Conservation (phyloP, 805 yeast genomes). For the Kodamaea hsintzibuensis region DNA sequence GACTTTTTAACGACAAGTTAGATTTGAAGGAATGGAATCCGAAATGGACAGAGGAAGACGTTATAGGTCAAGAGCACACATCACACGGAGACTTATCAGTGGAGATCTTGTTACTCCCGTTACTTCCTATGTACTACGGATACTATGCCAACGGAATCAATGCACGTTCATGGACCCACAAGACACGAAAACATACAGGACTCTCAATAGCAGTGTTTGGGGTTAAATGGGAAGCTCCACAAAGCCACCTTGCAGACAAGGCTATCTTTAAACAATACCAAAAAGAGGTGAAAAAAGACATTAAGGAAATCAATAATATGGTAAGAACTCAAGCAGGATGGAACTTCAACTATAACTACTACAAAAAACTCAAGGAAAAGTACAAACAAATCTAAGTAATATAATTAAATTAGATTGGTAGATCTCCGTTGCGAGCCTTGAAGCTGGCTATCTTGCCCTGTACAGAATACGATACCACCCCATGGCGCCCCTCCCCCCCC, state of each 20-base stretch:
- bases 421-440: neutral
- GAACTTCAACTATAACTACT: slow-evolving; percentile 32
- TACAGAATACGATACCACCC: neutral
- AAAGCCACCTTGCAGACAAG: slow-evolving; percentile 29
- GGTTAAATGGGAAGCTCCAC: slow-evolving; percentile 49
- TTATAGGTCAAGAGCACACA: slow-evolving; percentile 15
- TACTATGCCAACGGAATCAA: slow-evolving; percentile 65
- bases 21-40: slow-evolving; percentile 35
- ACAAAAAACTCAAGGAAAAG: slow-evolving; percentile 28
- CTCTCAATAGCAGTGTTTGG: slow-evolving; percentile 63
- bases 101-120: slow-evolving; percentile 65
- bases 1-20: slow-evolving; percentile 49
- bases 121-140: slow-evolving; percentile 64
- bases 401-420: neutral
- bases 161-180: slow-evolving; percentile 68
- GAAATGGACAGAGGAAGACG: slow-evolving; percentile 27
- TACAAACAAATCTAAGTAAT: slow-evolving; percentile 6
- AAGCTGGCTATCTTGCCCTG: neutral
- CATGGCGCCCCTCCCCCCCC: neutral
- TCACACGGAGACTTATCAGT: slow-evolving; percentile 52
- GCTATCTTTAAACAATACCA: slow-evolving; percentile 30
- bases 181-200: slow-evolving; percentile 65
- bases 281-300: slow-evolving; percentile 26
- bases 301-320: slow-evolving; percentile 10
- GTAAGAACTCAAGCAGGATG: slow-evolving; percentile 27